phyloP scores from a whole-genome alignment of 306 rosid species.

The Pterocarpus santalinus region DNA sequence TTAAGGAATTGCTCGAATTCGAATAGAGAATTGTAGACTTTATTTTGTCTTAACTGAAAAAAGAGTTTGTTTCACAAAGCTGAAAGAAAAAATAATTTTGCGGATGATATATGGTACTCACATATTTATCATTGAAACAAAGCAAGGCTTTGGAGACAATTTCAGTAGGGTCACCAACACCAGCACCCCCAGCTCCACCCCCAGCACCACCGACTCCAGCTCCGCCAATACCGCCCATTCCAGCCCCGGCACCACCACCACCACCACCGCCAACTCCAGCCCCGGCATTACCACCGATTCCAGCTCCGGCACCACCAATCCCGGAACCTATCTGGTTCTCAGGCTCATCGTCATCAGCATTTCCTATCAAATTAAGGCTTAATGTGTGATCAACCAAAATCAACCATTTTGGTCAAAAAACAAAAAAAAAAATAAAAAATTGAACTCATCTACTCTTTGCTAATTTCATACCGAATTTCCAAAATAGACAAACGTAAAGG shows the following conservation, averaged over 20 bases:
- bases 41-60: too few relatives aligned
- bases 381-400: not conserved
- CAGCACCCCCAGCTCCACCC: conserved; percentile 5
- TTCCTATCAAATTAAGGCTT: conserved; percentile 49
- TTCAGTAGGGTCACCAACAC: conserved; percentile 62
- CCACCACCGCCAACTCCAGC: not conserved
- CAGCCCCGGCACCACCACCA: not conserved
- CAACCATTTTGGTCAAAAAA: not conserved
- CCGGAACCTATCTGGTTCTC: conserved; percentile 43
- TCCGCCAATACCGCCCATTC: not conserved
- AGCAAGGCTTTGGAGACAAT: conserved; percentile 78
- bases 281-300: not conserved
- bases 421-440: not conserved
- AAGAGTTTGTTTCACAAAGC: not conserved
- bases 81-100: not conserved
- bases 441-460: not conserved
- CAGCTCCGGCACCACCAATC: conserved; percentile 7
- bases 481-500: conserved; percentile 47
- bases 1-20: not conserved
- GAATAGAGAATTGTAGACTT: not conserved
- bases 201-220: conserved; percentile 30
- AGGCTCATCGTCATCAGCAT: conserved; percentile 55
- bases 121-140: conserved; percentile 84
- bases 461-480: conserved; percentile 55
- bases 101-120: conserved; percentile 37